Evolutionary conservation across 1,284 basidiomycete genomes (phyloP).

Genomic region (Sporisorium iseilematis-ciliati): DNA sequence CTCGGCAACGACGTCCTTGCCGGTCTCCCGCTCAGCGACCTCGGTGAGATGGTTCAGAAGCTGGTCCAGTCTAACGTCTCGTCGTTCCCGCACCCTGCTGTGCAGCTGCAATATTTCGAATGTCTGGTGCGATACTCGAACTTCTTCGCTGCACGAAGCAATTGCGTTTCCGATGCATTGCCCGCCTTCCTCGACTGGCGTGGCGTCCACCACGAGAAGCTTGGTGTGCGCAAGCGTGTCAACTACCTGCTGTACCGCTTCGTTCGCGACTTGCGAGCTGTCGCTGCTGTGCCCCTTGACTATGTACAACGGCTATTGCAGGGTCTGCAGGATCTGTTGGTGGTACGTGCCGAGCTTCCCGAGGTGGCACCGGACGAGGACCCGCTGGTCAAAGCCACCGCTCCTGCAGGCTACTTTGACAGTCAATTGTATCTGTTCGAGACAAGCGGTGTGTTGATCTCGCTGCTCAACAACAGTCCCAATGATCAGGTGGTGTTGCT

Average conservation of each 20-base stretch:
- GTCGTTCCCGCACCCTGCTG: slow-evolving; percentile 85
- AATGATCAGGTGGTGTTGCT: slow-evolving; percentile 79
- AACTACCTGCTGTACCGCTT: slow-evolving; percentile 96
- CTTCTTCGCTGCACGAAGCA: slow-evolving; percentile 91
- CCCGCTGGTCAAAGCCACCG: slow-evolving; percentile 81
- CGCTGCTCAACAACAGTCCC: slow-evolving; percentile 77
- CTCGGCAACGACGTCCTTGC: slow-evolving; percentile 55
- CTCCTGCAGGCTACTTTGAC: slow-evolving; percentile 81
- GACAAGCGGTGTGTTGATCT: slow-evolving; percentile 85
- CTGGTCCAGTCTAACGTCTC: slow-evolving; percentile 87
- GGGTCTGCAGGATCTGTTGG: slow-evolving; percentile 72
- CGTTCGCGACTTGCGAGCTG: slow-evolving; percentile 79
- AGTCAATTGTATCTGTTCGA: slow-evolving; percentile 97
- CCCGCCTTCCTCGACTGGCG: slow-evolving; percentile 91
- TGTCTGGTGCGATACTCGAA: slow-evolving; percentile 90
- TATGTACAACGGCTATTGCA: slow-evolving; percentile 74
- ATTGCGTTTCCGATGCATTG: slow-evolving; percentile 77
- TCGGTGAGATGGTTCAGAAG: slow-evolving; percentile 88
- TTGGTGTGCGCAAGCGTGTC: slow-evolving; percentile 80
- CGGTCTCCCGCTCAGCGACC: slow-evolving; percentile 81
- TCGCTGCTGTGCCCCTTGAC: slow-evolving; percentile 81
- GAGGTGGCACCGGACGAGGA: slow-evolving; percentile 75
- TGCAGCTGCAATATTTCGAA: slow-evolving; percentile 95
- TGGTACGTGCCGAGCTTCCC: slow-evolving; percentile 72
- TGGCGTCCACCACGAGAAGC: slow-evolving; percentile 85